These are phyloP conservation scores for Millerozyma acaciae DNA, from an alignment of 805 yeast species.

Conservation along the genomic window DNA sequence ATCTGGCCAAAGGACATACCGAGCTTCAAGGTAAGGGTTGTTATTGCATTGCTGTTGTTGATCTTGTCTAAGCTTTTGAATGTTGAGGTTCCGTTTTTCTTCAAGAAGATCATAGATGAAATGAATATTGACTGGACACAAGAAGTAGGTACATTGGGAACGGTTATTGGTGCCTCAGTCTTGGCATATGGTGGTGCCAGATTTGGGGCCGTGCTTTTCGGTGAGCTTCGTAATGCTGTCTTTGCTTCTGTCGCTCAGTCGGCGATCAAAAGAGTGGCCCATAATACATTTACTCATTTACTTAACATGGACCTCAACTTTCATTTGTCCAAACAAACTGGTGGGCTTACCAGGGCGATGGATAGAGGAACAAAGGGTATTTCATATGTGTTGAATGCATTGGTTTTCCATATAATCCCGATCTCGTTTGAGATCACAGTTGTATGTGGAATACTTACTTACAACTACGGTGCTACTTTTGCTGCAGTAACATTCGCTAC, in stretches of 20 bases:
- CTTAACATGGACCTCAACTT: conserved; percentile 82
- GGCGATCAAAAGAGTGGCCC: conserved; percentile 87
- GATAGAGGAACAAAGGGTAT: conserved; percentile 98
- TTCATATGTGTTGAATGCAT: conserved; percentile 84
- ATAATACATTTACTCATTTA: conserved; percentile 80
- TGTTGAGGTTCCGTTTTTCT: conserved; percentile 94
- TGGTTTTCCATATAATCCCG: conserved; percentile 97
- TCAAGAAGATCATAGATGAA: conserved; percentile 78
- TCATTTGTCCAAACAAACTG: conserved; percentile 90
- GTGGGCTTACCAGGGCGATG: conserved; percentile 93
- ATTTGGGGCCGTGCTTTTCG: conserved; percentile 90
- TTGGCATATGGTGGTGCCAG: conserved; percentile 91
- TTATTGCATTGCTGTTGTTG: conserved; percentile 67
- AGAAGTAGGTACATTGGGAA: conserved; percentile 56
- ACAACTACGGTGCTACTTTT: conserved; percentile 83
- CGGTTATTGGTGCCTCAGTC: conserved; percentile 65
- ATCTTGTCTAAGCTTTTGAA: conserved; percentile 80
- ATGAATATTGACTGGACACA: conserved; percentile 87
- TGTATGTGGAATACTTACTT: conserved; percentile 90
- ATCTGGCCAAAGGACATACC: conserved; percentile 78
- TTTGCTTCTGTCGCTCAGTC: conserved; percentile 94
- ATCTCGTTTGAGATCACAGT: conserved; percentile 87
- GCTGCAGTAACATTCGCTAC: conserved; percentile 87
- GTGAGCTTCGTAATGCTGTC: conserved; percentile 91
- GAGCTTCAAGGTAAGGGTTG: conserved; percentile 67